Percentiles rank a stretch among this genome's conserved stretches.
Evolutionary conservation across 192 early-diverging fungal species (phyloP).

Genomic region (Umbelopsis isabellina): DNA sequence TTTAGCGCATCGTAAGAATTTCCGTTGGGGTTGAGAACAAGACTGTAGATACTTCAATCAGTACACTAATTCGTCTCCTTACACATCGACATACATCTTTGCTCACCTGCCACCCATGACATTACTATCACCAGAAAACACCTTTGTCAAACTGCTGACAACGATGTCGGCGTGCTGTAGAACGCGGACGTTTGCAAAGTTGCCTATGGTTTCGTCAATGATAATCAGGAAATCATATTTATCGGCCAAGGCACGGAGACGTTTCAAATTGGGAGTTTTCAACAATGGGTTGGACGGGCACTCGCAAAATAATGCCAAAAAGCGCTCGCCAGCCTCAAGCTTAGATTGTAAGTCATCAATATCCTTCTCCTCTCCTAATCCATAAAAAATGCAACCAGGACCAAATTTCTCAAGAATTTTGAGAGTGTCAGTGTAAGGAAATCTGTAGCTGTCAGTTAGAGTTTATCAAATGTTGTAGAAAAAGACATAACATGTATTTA

Average conservation of each 20-base stretch:
- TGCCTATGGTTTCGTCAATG: conserved; percentile 95
- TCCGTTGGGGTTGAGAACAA: conserved; percentile 77
- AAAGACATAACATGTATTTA: conserved; percentile 30
- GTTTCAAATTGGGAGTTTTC: conserved; percentile 77
- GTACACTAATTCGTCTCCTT: neutral
- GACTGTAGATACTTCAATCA: conserved; percentile 37
- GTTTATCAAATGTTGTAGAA: neutral
- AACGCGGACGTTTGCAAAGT: conserved; percentile 86
- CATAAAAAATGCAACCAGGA: conserved; percentile 84
- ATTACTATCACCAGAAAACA: conserved; percentile 95
- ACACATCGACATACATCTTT: neutral
- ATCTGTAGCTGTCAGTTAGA: conserved; percentile 46
- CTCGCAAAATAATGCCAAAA: conserved; percentile 88
- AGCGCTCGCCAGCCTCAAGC: conserved; percentile 63
- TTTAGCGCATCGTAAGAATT: conserved; percentile 60
- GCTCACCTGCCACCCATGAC: conserved; percentile 94
- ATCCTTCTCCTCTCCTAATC: conserved; percentile 77
- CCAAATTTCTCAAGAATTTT: conserved; percentile 97
- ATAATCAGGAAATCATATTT: conserved; percentile 77
- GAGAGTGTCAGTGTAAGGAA: conserved; percentile 95
- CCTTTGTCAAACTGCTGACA: conserved; percentile 91
- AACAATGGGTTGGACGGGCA: conserved; percentile 94
- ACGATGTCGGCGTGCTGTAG: conserved; percentile 83
- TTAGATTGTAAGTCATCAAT: conserved; percentile 73
- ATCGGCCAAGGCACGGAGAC: conserved; percentile 77